These are phyloP conservation scores for Porodaedalea pini DNA, from an alignment of 1,284 basidiomycete species.

Conservation along the genomic window DNA sequence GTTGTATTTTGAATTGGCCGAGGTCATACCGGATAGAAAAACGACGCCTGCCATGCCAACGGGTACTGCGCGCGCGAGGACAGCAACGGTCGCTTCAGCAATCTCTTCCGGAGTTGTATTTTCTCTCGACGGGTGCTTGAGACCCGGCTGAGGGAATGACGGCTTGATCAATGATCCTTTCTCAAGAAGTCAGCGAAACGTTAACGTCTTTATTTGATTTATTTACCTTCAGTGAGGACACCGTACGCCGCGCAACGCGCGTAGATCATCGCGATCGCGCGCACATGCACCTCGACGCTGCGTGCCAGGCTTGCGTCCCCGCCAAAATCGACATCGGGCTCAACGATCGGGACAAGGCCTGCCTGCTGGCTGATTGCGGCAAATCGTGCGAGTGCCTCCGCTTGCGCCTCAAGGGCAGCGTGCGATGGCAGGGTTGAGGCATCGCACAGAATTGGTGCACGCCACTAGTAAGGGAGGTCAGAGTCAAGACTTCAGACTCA, in stretches of 20 bases:
- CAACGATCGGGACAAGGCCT: slow-evolving; percentile 49
- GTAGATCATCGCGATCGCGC: slow-evolving; percentile 43
- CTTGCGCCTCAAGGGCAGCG: slow-evolving; percentile 41
- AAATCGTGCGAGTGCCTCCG: slow-evolving; percentile 42
- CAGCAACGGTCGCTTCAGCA: slow-evolving; percentile 43
- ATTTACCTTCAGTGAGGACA: slow-evolving; percentile 48
- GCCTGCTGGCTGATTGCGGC: slow-evolving; percentile 47
- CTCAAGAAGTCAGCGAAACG: neutral
- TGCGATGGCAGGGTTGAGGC: slow-evolving; percentile 36
- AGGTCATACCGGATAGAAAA: slow-evolving; percentile 45
- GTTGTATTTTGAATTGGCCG: slow-evolving; percentile 40
- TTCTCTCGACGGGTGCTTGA: slow-evolving; percentile 38
- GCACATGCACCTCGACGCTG: slow-evolving; percentile 47
- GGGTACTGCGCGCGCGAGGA: slow-evolving; percentile 46
- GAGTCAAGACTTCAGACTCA: neutral
- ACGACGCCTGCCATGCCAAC: slow-evolving; percentile 45
- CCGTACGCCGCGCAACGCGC: slow-evolving; percentile 42
- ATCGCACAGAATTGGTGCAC: slow-evolving; percentile 46
- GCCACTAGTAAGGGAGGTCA: slow-evolving; percentile 34
- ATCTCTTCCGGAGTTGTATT: slow-evolving; percentile 41
- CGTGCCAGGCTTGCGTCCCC: slow-evolving; percentile 44
- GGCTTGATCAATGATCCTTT: slow-evolving; percentile 49
- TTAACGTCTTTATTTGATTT: neutral
- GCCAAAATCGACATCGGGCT: slow-evolving; percentile 50
- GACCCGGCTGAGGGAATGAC: slow-evolving; percentile 48